Base-by-base conservation (phyloP, 495 filamentous ascomycete species). In the Bacidia rubella region DNA sequence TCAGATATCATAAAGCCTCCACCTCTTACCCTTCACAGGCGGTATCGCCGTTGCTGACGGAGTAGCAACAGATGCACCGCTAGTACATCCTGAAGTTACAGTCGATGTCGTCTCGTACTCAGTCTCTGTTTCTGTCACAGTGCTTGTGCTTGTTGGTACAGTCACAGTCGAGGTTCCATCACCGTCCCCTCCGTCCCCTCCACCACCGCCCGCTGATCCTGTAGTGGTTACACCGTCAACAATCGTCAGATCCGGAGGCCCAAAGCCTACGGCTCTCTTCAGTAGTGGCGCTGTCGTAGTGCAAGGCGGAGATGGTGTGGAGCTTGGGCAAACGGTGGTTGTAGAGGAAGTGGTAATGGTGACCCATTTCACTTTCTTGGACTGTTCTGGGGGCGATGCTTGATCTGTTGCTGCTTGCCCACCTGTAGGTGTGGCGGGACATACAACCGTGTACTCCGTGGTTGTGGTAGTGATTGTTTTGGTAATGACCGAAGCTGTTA, bases 401-500 rank as follows among this genome's bases (percentile, higher is more conserved):
- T 20, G n/a, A 10, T n/a, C 29, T 38, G 47, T 32, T 23, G 47
- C 5, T 25, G 25, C 47, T n/a, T 32, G 29, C 25, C 3, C 15
- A 38, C 49, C 60, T n/a, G 50, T 20, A 20, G 32, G 24, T 9
- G 59, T 59, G 11, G 53, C 46, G 21, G 59, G 57, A 25, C 54
- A 59, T 22, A 62, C 47, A 29, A 62, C 54, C 42, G 49, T 41
- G 44, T 59, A 59, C 27, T 32, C 47, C 11, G 59, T 62, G 7
- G 47, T 54, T 2, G 51, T 52, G 12, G 52, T n/a, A 45, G 54
- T 62, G 15, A 59, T 42, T 2, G 54, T 61, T 17, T 62, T 65
- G 4, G 56, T 56, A 40, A 55, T 53, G 40, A 51, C 55, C 17
- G 63, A 57, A 3, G 60, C 41, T 3, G 63, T 67, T 27, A 68